These are phyloP conservation scores for Cucurbita ficifolia DNA, from an alignment of 306 rosid genomes.

Conservation along the genomic window DNA sequence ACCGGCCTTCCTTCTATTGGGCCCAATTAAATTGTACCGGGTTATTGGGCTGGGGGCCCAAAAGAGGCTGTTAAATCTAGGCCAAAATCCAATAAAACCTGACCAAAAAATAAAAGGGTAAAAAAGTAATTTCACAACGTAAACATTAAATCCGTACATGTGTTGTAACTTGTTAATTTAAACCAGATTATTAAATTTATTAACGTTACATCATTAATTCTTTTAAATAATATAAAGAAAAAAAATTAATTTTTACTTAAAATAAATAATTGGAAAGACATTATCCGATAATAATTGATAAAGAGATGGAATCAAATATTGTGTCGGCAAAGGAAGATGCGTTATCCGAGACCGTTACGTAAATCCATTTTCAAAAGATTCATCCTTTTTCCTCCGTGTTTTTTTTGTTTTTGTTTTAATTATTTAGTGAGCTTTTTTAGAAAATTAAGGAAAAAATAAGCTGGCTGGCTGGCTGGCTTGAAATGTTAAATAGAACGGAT, in stretches of 20 bases:
- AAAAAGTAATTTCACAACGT: too few species aligned
- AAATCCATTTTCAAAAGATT: not conserved
- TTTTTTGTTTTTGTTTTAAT: not conserved
- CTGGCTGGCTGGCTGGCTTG: not conserved
- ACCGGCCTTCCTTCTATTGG: not conserved
- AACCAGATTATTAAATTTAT: too few species aligned
- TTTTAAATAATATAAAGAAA: not conserved
- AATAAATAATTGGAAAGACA: not conserved
- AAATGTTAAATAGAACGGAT: not conserved
- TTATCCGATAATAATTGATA: not conserved
- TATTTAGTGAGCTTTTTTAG: not conserved
- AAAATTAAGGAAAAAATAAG: not conserved
- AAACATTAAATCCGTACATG: too few species aligned
- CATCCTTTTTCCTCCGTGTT: not conserved
- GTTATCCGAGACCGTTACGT: not conserved
- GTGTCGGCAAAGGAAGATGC: conserved; percentile 3
- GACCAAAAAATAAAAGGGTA: too few species aligned
- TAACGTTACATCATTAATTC: too few species aligned
- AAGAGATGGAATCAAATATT: not conserved
- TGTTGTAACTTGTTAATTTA: too few species aligned
- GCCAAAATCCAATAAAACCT: too few species aligned
- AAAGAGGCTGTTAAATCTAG: too few species aligned
- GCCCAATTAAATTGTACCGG: not conserved
- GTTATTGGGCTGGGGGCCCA: not conserved
- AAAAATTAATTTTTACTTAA: too few species aligned